Conservation (phyloP, 176 grass and related monocot species). For the Poa pratensis region DNA sequence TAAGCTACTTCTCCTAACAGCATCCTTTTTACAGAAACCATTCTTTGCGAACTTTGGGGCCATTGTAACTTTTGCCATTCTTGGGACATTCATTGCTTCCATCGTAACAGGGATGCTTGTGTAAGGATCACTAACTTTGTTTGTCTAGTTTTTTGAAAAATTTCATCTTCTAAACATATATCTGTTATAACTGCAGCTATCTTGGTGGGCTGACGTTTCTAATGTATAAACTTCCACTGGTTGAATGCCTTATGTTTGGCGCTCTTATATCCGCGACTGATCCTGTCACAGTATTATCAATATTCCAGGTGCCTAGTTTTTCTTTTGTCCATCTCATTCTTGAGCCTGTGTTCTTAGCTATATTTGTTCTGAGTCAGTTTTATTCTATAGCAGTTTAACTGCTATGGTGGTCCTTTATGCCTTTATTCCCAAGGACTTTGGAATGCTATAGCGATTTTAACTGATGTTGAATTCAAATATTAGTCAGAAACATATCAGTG, state of each 20-base stretch:
- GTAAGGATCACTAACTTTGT: constrained; percentile 57
- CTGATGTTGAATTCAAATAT: constrained; percentile 28
- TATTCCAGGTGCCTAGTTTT: constrained; percentile 79
- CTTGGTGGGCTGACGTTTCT: constrained; percentile 95
- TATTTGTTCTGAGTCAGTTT: neutral
- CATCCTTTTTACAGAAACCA: constrained; percentile 70
- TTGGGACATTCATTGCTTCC: constrained; percentile 94
- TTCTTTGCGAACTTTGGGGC: constrained; percentile 99
- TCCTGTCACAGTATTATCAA: constrained; percentile 98
- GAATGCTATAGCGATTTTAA: constrained; percentile 11
- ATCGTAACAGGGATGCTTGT: constrained; percentile 93
- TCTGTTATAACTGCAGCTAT: constrained; percentile 62
- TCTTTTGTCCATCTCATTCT: constrained; percentile 31
- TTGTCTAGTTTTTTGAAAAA: constrained; percentile 1
- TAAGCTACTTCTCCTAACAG: constrained; percentile 27
- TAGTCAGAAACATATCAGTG: neutral
- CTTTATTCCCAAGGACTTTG: neutral
- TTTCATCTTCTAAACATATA: constrained; percentile 38
- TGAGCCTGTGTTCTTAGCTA: constrained; percentile 8
- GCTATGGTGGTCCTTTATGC: neutral
- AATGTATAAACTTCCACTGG: constrained; percentile 92
- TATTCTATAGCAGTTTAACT: constrained; percentile 10
- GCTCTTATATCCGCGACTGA: constrained; percentile 98
- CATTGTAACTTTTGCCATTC: constrained; percentile 95
- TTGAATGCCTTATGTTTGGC: constrained; percentile 98